These are phyloP conservation scores for Paramecium tetraurelia DNA, from an alignment of 73 alveolate genomes.

Conservation along the genomic window DNA sequence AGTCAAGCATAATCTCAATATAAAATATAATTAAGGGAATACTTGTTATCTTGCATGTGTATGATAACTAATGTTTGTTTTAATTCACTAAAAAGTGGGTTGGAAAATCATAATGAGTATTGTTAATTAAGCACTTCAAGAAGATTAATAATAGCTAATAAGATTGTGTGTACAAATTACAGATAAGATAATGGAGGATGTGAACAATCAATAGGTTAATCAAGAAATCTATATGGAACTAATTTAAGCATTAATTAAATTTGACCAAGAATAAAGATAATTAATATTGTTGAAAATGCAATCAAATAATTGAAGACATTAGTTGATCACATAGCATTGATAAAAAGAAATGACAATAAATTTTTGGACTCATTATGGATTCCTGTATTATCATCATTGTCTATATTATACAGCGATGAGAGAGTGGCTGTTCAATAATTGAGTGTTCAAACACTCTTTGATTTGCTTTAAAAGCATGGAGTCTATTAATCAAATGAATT, in stretches of 20 bases:
- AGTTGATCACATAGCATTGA: conserved; percentile 24
- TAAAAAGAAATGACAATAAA: conserved; percentile 12
- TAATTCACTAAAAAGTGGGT: conserved; percentile 48
- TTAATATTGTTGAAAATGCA: conserved; percentile 19
- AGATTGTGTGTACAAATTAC: conserved; percentile 46
- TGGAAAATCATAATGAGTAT: conserved; percentile 63
- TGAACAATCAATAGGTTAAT: background rate
- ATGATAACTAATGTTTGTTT: conserved; percentile 51
- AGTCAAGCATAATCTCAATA: background rate
- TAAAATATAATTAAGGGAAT: conserved; percentile 46
- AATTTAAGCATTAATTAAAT: conserved; percentile 54
- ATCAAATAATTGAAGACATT: conserved; percentile 1
- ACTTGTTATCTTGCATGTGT: conserved; percentile 42
- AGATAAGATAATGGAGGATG: conserved; percentile 55
- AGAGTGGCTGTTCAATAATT: background rate
- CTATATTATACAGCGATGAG: conserved; percentile 55
- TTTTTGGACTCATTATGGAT: conserved; percentile 14
- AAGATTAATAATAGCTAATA: conserved; percentile 29
- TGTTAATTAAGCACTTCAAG: conserved; percentile 52
- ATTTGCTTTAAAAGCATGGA: conserved; percentile 35
- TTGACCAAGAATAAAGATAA: conserved; percentile 57
- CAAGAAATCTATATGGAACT: conserved; percentile 51
- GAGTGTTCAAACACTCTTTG: conserved; percentile 33
- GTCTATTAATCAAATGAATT: conserved; percentile 21
- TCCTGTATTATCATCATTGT: conserved; percentile 49